Evolutionary conservation across 257 asterid genomes (phyloP), one percentile per base, ranked within the genome.

Genomic region (Coffea canephora): DNA sequence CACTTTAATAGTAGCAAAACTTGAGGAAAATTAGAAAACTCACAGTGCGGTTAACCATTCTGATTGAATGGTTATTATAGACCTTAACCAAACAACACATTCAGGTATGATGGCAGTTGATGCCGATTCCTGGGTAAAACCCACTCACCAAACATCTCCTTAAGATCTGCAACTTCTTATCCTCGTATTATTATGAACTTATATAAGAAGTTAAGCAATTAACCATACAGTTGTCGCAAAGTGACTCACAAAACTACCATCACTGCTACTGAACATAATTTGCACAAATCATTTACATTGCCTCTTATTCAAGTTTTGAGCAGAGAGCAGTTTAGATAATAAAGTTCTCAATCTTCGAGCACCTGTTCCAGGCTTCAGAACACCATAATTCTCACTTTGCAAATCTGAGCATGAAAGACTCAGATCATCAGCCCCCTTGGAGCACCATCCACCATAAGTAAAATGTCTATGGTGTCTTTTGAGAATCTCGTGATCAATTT

Each of bases 401-500:
- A 94, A 80, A 23, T 81, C 89, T 39, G 70, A 46, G 57, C 98
- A 94, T 8, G 77, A 74, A 45, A 43, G 34, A 21, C 49, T 68
- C 10, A 9, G 23, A 9, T 70, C 62, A 2, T 43, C 79, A 4
- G 71, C 80, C 21, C 66, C 87, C 14, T 80, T 70, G 46, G 76
- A 85, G 57, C 98, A 94, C 97, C 98, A 94, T 4, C 96, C 98
- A n/a, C 97, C 97, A 2, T 64, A 48, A 0, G 93, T 52, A 77
- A 92, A 94, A 36, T 88, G 93, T 27, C 90, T 82, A 6, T 79
- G 78, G 3, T 87, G 86, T 81, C 94, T 83, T 76, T 81, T 90
- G 27, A 94, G 88, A 31, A 90, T 91, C 0, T 91, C 94, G 0
- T 89, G 94, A 16, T 94, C 98, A 25, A 94, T 90, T 89, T 87